A percentile compares a stretch with the other conserved stretches of the same genome.
phyloP scores from a whole-genome alignment of 179 eudicot species.

The Silene coronaria region DNA sequence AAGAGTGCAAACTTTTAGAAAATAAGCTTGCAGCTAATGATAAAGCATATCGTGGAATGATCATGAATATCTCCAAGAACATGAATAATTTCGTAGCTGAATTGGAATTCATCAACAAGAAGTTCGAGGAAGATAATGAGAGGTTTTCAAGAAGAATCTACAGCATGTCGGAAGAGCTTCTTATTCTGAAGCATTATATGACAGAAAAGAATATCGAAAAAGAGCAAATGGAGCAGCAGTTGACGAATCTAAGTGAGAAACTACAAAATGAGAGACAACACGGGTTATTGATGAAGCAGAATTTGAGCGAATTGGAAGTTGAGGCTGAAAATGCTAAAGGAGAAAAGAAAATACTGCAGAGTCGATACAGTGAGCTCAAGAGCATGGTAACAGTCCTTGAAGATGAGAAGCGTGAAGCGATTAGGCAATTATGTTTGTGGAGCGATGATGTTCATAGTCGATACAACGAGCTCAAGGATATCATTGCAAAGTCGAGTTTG shows the following conservation, averaged over 20 bases:
- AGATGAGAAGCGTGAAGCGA: constrained; percentile 87
- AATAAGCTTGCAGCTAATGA: constrained; percentile 38
- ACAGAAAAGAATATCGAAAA: constrained; percentile 36
- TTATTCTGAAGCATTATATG: constrained; percentile 40
- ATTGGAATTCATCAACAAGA: constrained; percentile 49
- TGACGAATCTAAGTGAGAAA: constrained; percentile 27
- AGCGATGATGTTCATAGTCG: constrained; percentile 50
- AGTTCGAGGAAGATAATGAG: constrained; percentile 60
- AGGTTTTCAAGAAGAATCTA: constrained; percentile 42
- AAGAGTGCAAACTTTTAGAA: constrained; percentile 47
- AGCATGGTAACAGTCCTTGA: constrained; percentile 34
- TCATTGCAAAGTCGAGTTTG: constrained; percentile 29
- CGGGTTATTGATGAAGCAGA: constrained; percentile 27
- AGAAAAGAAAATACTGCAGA: constrained; percentile 22
- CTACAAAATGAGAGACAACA: constrained; percentile 36
- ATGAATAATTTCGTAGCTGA: constrained; percentile 35
- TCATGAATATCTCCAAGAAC: constrained; percentile 40
- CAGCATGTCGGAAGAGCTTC: constrained; percentile 53
- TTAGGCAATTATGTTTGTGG: constrained; percentile 77
- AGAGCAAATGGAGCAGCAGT: constrained; percentile 34
- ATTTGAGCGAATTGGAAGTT: constrained; percentile 35
- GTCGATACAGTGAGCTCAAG: constrained; percentile 25
- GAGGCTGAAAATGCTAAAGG: constrained; percentile 34
- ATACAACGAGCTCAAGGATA: constrained; percentile 47
- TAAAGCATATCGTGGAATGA: constrained; percentile 43